A percentile compares a stretch with the other conserved stretches of the same genome.
Evolutionary conservation across 2,329 filamentous ascomycete genomes (phyloP).

Genomic region (Sclerotinia subarctica): DNA sequence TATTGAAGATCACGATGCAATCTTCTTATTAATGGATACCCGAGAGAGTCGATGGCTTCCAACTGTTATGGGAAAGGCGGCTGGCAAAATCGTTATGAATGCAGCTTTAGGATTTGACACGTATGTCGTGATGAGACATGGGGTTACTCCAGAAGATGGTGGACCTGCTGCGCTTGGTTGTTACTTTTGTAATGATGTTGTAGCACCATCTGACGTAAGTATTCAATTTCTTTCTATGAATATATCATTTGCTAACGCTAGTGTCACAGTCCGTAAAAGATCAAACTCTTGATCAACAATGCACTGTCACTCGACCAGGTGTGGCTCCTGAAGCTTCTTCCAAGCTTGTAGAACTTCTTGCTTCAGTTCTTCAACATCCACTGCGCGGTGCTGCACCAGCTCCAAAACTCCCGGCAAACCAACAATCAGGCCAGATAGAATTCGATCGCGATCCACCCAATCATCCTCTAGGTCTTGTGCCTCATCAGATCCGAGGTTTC

Average conservation of each 20-base stretch:
- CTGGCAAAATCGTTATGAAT: conserved; percentile 94
- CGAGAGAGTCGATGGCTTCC: conserved; percentile 93
- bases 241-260: conserved; percentile 22
- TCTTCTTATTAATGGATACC: conserved; percentile 97
- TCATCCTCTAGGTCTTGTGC: conserved; percentile 66
- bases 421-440: conserved; percentile 39
- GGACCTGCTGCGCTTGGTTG: conserved; percentile 75
- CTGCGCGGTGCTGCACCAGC: conserved; percentile 60
- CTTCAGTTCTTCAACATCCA: conserved; percentile 85
- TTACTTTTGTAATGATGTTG: conserved; percentile 98
- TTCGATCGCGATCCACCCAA: conserved; percentile 55
- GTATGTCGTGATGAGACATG: conserved; percentile 96
- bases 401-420: conserved; percentile 41
- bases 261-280: conserved; percentile 76
- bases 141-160: conserved; percentile 57
- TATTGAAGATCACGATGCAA: conserved; percentile 80
- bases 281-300: conserved; percentile 94
- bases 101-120: conserved; percentile 95
- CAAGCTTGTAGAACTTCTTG: conserved; percentile 82
- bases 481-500: conserved; percentile 78
- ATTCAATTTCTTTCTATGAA: neutral
- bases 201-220: conserved; percentile 87
- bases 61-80: conserved; percentile 91
- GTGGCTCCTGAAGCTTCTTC: conserved; percentile 90
- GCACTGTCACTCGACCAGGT: conserved; percentile 91